A percentile compares a stretch with the other conserved stretches of the same genome.
Conservation (phyloP, 495 filamentous ascomycete genomes). For the Niebla homalea region DNA sequence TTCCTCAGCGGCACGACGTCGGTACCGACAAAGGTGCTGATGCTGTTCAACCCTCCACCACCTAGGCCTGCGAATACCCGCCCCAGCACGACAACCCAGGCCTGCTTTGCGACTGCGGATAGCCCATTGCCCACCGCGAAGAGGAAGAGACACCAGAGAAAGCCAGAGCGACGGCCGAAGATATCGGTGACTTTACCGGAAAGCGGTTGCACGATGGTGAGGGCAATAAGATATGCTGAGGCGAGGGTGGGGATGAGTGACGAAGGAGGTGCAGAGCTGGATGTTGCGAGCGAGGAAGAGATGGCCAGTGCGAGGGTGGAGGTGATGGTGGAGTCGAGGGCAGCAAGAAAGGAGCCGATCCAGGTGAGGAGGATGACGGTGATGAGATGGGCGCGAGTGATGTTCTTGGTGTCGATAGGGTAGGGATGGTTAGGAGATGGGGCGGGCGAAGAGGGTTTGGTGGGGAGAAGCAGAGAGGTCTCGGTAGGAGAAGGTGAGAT, state of each 20-base stretch:
- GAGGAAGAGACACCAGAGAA: conserved; percentile 64
- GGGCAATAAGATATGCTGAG: conserved; percentile 75
- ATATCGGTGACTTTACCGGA: conserved; percentile 80
- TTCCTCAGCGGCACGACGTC: conserved; percentile 74
- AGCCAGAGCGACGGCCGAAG: conserved; percentile 59
- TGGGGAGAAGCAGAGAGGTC: too few relatives aligned
- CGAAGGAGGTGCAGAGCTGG: conserved; percentile 55
- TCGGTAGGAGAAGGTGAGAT: too few relatives aligned
- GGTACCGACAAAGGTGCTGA: conserved; percentile 64
- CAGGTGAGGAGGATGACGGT: background rate
- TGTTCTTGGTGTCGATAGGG: background rate
- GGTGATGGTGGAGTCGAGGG: conserved; percentile 58
- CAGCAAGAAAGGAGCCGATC: background rate
- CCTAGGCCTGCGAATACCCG: conserved; percentile 73
- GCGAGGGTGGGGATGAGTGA: conserved; percentile 76
- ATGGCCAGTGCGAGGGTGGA: conserved; percentile 75
- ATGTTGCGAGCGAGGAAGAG: conserved; percentile 51
- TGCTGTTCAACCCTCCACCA: conserved; percentile 69
- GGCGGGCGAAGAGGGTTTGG: too few relatives aligned
- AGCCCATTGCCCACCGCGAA: conserved; percentile 72
- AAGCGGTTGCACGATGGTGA: conserved; percentile 72
- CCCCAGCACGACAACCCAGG: conserved; percentile 59
- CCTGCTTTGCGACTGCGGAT: conserved; percentile 58
- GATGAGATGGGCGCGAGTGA: background rate
- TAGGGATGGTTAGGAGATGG: too few relatives aligned